Evolutionary conservation across 2,329 filamentous ascomycete genomes (phyloP).

Genomic region (Juglanconis juglandina): DNA sequence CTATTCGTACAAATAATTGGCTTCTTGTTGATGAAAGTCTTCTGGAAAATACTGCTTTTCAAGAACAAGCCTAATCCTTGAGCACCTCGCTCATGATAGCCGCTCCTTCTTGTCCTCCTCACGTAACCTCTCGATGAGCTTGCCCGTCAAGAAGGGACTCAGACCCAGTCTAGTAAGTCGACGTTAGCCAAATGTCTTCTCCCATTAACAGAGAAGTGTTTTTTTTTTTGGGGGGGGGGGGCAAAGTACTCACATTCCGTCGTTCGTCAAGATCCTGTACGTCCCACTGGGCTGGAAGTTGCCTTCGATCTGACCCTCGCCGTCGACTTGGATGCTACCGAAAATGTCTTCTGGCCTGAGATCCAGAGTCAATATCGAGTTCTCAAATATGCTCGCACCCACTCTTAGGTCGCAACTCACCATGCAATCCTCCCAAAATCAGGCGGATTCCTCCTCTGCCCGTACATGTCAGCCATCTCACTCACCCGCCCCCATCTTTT

Average conservation of each 20-base stretch:
- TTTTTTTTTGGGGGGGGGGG: no score
- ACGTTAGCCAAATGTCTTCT: background rate
- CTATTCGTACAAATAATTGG: background rate
- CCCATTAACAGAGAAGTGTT: background rate
- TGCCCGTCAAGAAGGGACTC: conserved; percentile 17
- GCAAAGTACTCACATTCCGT: conserved; percentile 17
- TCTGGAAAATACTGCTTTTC: no score
- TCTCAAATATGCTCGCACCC: background rate
- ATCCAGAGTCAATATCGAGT: background rate
- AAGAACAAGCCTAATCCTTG: no score
- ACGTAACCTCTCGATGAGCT: conserved; percentile 13
- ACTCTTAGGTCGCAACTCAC: conserved; percentile 18
- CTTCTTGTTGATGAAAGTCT: no score
- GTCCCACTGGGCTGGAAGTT: conserved; percentile 59
- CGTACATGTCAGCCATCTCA: background rate
- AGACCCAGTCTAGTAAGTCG: conserved; percentile 9
- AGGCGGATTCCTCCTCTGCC: conserved; percentile 55
- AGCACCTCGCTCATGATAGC: background rate
- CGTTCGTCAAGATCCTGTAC: conserved; percentile 22
- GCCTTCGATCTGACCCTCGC: conserved; percentile 53
- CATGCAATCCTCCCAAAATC: conserved; percentile 67
- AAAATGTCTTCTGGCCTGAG: conserved; percentile 62
- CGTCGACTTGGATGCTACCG: conserved; percentile 63
- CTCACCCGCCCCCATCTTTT: background rate
- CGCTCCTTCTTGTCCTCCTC: conserved; percentile 16